phyloP scores from a whole-genome alignment of 2,329 filamentous ascomycete species.

The Triangularia setosa region DNA sequence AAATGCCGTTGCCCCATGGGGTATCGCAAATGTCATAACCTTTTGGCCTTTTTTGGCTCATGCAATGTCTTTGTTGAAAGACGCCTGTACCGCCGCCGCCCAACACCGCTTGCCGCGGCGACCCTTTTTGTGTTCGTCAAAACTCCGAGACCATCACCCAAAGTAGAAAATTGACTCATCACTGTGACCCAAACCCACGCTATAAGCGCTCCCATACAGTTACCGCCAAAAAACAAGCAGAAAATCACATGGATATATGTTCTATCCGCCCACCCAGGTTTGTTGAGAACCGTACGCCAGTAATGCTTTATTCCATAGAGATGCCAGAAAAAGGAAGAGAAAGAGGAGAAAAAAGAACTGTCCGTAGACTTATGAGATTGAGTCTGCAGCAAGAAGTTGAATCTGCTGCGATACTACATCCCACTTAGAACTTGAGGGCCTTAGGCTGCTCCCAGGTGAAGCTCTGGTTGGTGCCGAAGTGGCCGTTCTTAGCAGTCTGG shows the following conservation, averaged over 20 bases:
- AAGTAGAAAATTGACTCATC: no score
- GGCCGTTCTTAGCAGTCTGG: conserved; percentile 98
- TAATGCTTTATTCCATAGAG: conserved; percentile 27
- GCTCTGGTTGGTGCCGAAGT: conserved; percentile 94
- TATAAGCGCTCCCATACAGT: conserved; percentile 17
- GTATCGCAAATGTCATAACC: conserved; percentile 30
- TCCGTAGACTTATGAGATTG: conserved; percentile 24
- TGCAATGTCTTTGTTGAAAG: conserved; percentile 37
- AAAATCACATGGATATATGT: conserved; percentile 27
- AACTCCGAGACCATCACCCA: conserved; percentile 23
- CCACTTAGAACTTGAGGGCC: conserved; percentile 78
- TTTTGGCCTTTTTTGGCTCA: conserved; percentile 28
- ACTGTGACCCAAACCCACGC: conserved; percentile 12
- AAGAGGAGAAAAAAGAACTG: conserved; percentile 12
- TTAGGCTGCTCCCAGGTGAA: conserved; percentile 99
- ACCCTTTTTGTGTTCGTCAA: conserved; percentile 21
- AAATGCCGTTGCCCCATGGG: conserved; percentile 31
- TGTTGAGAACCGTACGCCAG: conserved; percentile 37
- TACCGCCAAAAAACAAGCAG: conserved; percentile 14
- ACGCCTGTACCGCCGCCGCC: conserved; percentile 25
- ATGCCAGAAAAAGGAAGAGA: conserved; percentile 21
- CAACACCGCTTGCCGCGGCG: conserved; percentile 18
- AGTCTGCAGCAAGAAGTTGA: conserved; percentile 31
- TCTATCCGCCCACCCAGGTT: conserved; percentile 32
- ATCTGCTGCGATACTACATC: conserved; percentile 28